phyloP scores from a whole-genome alignment of 179 eudicot species.

The Camellia oleifera region DNA sequence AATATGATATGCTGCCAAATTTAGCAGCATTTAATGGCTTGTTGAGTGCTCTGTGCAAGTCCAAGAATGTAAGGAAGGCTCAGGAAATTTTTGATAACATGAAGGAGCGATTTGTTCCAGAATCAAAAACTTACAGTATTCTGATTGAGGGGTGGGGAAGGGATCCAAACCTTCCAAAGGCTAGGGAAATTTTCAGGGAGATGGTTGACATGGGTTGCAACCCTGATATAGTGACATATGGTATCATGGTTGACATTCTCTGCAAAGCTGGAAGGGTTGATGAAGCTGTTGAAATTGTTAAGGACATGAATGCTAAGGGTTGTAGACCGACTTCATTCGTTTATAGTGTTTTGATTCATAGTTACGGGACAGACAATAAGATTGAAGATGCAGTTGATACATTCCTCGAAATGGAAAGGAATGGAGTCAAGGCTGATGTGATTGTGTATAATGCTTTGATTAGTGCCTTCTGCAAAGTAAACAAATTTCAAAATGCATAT shows the following conservation, averaged over 20 bases:
- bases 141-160: constrained; percentile 93
- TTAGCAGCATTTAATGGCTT: constrained; percentile 85
- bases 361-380: constrained; percentile 74
- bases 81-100: constrained; percentile 83
- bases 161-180: constrained; percentile 83
- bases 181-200: constrained; percentile 66
- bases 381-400: constrained; percentile 84
- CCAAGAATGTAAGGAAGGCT: constrained; percentile 85
- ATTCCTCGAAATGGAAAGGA: constrained; percentile 79
- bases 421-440: constrained; percentile 66
- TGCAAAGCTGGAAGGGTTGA: constrained; percentile 85
- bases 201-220: constrained; percentile 64
- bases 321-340: constrained; percentile 79
- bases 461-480: constrained; percentile 83
- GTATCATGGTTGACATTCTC: constrained; percentile 83
- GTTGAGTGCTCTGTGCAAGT: constrained; percentile 83
- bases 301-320: constrained; percentile 56
- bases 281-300: constrained; percentile 70
- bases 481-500: constrained; percentile 61
- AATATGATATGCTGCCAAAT: constrained; percentile 57
- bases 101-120: constrained; percentile 58
- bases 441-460: constrained; percentile 76
- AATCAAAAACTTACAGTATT: constrained; percentile 75
- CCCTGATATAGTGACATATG: constrained; percentile 87
- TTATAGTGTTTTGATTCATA: constrained; percentile 79